Base-by-base conservation (phyloP, 148 eudicot genomes). In the Pharnaceum exiguum region DNA sequence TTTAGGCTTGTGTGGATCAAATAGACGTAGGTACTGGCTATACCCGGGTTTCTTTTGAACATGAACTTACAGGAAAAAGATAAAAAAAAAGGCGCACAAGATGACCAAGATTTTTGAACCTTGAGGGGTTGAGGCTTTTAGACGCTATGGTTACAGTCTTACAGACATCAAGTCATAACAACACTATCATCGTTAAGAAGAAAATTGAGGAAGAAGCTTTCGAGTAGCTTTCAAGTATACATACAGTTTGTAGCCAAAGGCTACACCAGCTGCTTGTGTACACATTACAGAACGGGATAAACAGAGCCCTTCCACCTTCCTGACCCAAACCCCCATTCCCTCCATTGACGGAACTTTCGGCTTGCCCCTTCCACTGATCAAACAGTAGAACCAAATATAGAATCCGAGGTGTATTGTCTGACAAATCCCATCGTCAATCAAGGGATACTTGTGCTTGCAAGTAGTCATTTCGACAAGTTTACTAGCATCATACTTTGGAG, bases 191-290 rank as follows among this genome's bases (percentile, higher is more conserved):
- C n/a, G n/a, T n/a, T 13, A 19, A 31, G 24, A 36, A 38, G 53
- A 29, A 39, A 18, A 17, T 26, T 13, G 24, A 32, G 46, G 27
- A 50, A 7, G 31, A 44, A 2, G 39, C n/a, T 21, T n/a, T n/a
- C n/a, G n/a, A n/a, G n/a, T n/a, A n/a, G 36, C 10, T 39, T 21
- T 13, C 0, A 37, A 39, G 50, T 19, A 37, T 57, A 57, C 55
- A 66, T 66, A 49, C 63, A 49, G 38, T 63, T 23, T 57, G 48
- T 21, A 29, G 46, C n/a, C 19, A 13, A 60, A 42, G 29, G 39
- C 37, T 26, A 52, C 10, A 27, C 28, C 27, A 56, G 55, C 43
- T 19, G 36, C 52, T 47, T 55, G 46, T 46, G 42, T 46, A 65
- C 39, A 52, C 67, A 54, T n/a, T n/a, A 25, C 37, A 55, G 35